phyloP scores from a whole-genome alignment of 164 flowering plant species.

The Cinnamomum micranthum region DNA sequence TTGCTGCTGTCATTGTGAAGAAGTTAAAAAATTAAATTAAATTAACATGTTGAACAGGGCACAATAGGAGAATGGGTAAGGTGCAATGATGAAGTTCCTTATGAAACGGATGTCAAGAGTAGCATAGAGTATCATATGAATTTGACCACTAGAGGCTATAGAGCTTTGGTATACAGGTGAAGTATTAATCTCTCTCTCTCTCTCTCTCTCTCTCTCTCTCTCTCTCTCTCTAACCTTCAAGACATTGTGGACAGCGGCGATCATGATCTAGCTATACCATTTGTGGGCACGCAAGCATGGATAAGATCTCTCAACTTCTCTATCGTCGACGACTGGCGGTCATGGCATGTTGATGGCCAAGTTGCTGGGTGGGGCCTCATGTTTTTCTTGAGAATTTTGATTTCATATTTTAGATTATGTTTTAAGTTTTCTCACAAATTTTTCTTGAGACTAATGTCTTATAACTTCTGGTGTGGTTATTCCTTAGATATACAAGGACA shows the following conservation, averaged over 20 bases:
- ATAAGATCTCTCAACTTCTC: constrained; percentile 42
- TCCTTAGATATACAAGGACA: constrained; percentile 39
- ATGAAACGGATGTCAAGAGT: not conserved
- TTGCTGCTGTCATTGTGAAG: too few relatives aligned
- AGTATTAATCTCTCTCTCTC: not conserved
- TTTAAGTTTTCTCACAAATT: not conserved
- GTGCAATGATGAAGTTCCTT: not conserved
- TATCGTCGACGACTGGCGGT: constrained; percentile 51
- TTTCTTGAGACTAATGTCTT: not conserved
- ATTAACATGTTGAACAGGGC: not conserved
- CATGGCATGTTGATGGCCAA: constrained; percentile 45
- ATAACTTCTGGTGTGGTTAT: not conserved
- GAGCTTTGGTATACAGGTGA: constrained; percentile 13
- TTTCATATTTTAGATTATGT: not conserved
- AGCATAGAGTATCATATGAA: constrained; percentile 1
- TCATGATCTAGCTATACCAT: constrained; percentile 41
- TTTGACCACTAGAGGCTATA: constrained; percentile 6
- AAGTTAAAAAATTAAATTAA: too few relatives aligned
- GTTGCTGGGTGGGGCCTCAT: constrained; percentile 43
- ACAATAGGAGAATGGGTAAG: constrained; percentile 3
- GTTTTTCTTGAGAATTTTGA: not conserved
- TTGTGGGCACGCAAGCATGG: constrained; percentile 48
- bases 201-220: not conserved
- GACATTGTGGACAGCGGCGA: constrained; percentile 41
- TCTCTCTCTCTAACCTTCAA: too few relatives aligned